These are phyloP conservation scores for Thuja plicata DNA, from an alignment of 83 land plant species.

Conservation along the genomic window DNA sequence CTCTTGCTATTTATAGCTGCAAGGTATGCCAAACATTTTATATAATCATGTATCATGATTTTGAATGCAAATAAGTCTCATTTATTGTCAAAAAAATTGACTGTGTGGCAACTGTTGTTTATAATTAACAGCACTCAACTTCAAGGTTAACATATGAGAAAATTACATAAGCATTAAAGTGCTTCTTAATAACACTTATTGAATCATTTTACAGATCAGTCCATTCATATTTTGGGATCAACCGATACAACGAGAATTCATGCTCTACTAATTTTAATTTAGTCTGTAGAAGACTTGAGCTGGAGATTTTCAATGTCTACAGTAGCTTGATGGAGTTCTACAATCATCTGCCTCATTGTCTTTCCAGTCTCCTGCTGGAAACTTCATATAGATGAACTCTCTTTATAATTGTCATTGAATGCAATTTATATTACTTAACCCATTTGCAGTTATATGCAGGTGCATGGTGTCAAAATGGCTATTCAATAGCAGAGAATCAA, in stretches of 20 bases:
- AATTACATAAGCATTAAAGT: neutral
- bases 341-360: neutral
- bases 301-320: neutral
- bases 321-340: neutral
- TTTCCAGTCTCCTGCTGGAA: neutral
- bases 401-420: neutral
- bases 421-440: neutral
- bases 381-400: neutral
- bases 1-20: neutral
- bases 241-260: neutral
- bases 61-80: neutral
- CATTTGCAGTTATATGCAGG: neutral
- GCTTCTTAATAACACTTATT: neutral
- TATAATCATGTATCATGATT: neutral
- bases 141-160: neutral
- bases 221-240: neutral
- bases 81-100: neutral
- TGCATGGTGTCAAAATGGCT: neutral
- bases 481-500: neutral
- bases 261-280: neutral
- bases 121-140: neutral
- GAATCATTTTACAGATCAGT: neutral
- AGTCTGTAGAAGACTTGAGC: neutral
- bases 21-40: neutral
- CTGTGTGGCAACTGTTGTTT: neutral